Evolutionary conservation across 306 rosid species (phyloP), one percentile per base, ranked within the genome.

Genomic region (Glycine soja): DNA sequence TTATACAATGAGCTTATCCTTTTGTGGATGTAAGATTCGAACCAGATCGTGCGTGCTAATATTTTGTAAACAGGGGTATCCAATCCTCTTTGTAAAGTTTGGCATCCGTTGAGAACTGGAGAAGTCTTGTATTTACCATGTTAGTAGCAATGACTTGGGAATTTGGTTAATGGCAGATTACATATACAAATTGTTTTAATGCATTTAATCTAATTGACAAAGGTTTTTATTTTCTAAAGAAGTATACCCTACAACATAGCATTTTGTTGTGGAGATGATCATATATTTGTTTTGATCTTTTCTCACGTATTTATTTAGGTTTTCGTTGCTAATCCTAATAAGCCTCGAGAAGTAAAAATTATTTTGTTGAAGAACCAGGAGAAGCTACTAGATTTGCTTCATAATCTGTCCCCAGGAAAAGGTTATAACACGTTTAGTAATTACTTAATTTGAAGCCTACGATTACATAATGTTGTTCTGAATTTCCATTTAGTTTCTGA

Each of bases 321-420:
- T 74, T 93, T 95, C 65, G 99, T 95, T 67, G 99, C 99, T 32
- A 95, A 95, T 83, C 99, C 99, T 15, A 87, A 86, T 84, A 93
- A 90, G 86, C 97, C 97, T 10, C 89, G 84, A 67, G 98, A 95
- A 30, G 89, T 95, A 68, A 90, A 93, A 86, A 82, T 93, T 46
- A 93, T 95, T 84, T 78, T 91, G 76, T 86, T 84, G 10, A 95
- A 90, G 82, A 95, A 95, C 90, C 84, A 82, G 72, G 94, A 87
- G 84, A 95, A 91, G 77, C 88, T 95, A 85, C 88, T 86, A 70
- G 96, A 89, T 10, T 84, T 95, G 89, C 97, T 95, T 76, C 89
- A 82, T 24, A 83, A 83, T 87, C 94, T 95, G 34, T 91, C 96
- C 69, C 88, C 90, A 4, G 97, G 93, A 36, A 95, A 90, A 93